Conservation (phyloP, 306 rosid genomes). For the Phaseolus lunatus region DNA sequence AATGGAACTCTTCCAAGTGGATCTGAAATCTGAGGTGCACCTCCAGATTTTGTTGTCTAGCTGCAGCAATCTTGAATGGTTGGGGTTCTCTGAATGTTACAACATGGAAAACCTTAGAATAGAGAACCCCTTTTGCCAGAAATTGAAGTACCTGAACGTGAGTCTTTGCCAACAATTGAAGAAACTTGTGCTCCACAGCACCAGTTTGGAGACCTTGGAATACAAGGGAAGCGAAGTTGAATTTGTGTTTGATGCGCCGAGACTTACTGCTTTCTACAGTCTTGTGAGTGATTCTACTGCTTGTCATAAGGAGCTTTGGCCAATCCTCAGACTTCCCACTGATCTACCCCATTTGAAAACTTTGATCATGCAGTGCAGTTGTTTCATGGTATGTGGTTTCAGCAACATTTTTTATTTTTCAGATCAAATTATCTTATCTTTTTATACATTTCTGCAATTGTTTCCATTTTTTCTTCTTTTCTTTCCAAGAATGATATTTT, state of each 20-base stretch:
- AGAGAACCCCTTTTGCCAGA: conserved; percentile 5
- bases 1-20: conserved; percentile 41
- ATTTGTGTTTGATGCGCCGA: conserved; percentile 36
- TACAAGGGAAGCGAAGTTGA: conserved; percentile 42
- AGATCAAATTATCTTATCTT: not conserved
- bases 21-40: conserved; percentile 26
- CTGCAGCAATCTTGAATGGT: conserved; percentile 38
- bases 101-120: conserved; percentile 35
- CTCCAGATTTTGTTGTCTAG: conserved; percentile 31
- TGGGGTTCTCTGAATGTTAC: conserved; percentile 37
- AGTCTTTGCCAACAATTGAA: conserved; percentile 39
- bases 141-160: conserved; percentile 49
- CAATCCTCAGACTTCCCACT: conserved; percentile 25
- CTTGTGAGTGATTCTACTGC: conserved; percentile 1
- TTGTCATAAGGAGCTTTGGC: not conserved
- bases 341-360: conserved; percentile 42
- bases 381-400: conserved; percentile 33
- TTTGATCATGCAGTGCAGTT: conserved; percentile 41
- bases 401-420: not conserved
- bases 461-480: not conserved
- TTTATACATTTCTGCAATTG: not conserved
- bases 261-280: conserved; percentile 27
- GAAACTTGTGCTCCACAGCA: conserved; percentile 19
- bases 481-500: not conserved
- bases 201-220: conserved; percentile 45